Evolutionary conservation across 345 rosid genomes (phyloP).

Genomic region (Brassica napus): Da-Ae NC_063447.1:11541001-11541500

Average conservation of each 20-base stretch:
- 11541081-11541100: conserved; percentile 39
- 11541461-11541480: conserved; percentile 93
- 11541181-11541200: neutral
- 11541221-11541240: neutral
- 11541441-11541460: conserved; percentile 97
- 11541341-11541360: conserved; percentile 6
- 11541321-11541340: conserved; percentile 59
- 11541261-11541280: conserved; percentile 94
- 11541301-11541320: conserved; percentile 94
- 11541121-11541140: conserved; percentile 35
- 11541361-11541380: neutral
- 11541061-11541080: conserved; percentile 48
- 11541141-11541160: neutral
- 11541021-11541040: conserved; percentile 24
- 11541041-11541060: conserved; percentile 20
- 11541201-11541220: neutral
- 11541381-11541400: conserved; percentile 3
- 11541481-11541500: conserved; percentile 91
- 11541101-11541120: conserved; percentile 56
- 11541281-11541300: conserved; percentile 90
- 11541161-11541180: neutral
- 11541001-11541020: conserved; percentile 23
- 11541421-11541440: conserved; percentile 80
- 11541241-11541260: conserved; percentile 11
- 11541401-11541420: neutral